A percentile compares a stretch with the other conserved stretches of the same genome.
phyloP scores from a whole-genome alignment of 495 filamentous ascomycete genomes.

The Acidiella bohemica region DNA sequence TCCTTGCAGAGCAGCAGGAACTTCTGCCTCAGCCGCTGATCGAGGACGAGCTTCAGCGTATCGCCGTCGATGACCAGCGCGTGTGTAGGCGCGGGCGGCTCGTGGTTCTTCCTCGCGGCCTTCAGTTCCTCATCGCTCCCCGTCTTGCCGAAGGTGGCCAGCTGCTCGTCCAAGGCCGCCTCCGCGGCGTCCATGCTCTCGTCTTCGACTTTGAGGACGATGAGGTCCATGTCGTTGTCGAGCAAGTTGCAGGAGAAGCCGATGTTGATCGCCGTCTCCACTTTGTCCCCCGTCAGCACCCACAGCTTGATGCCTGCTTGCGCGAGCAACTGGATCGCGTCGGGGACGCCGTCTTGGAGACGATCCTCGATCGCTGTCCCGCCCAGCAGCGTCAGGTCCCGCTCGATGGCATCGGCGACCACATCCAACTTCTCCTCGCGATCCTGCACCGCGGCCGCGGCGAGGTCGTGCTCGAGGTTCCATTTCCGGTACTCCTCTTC shows the following conservation, averaged over 20 bases:
- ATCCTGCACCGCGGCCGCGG: constrained; percentile 67
- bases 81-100: constrained; percentile 74
- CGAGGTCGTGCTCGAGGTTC: constrained; percentile 76
- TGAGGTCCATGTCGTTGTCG: constrained; percentile 93
- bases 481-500: constrained; percentile 81
- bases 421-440: constrained; percentile 90
- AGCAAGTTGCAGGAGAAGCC: constrained; percentile 98
- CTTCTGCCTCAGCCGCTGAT: constrained; percentile 69
- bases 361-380: constrained; percentile 98
- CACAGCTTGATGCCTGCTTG: constrained; percentile 98
- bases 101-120: constrained; percentile 64
- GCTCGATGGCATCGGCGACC: constrained; percentile 81
- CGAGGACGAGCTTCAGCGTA: constrained; percentile 76
- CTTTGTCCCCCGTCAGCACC: constrained; percentile 97
- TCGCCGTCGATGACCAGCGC: constrained; percentile 97
- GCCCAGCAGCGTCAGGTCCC: constrained; percentile 75
- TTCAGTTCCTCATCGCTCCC: constrained; percentile 80
- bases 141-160: constrained; percentile 61
- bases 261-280: constrained; percentile 99
- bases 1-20: constrained; percentile 95
- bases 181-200: constrained; percentile 51
- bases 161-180: constrained; percentile 56
- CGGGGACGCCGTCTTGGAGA: constrained; percentile 92
- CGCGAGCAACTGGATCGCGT: constrained; percentile 84
- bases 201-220: constrained; percentile 76